Evolutionary conservation across 2,329 filamentous ascomycete species (phyloP), one percentile per base, ranked within the genome.

Genomic region (Shiraia sp.): DNA sequence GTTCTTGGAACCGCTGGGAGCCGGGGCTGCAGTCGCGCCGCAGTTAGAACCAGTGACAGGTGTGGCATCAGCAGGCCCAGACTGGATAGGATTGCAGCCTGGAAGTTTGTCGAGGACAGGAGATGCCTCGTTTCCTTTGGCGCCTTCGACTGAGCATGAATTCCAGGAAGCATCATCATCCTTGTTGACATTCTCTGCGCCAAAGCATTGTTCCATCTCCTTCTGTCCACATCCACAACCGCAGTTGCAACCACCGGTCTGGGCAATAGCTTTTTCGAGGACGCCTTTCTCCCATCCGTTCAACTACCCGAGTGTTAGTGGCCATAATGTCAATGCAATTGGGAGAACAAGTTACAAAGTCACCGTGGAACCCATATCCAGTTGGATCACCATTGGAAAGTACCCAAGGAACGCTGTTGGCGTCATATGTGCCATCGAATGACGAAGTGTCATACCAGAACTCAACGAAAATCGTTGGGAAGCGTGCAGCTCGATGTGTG

Each of bases 391-490:
- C 68, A 39, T 65, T 64, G 22, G 66, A 53, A 17, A 71, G 46
- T 3, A 65, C 59, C 65, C 65, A 71, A 0, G 68, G 68, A 24
- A 46, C 45, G 27, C 54, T 51, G 39, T 59, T 52, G 16, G 59
- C 44, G 17, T 47, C 54, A 43, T 69, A 70, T 24, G 64, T 51
- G 14, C 57, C 59, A 33, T 66, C 55, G 38, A 70, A 71, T 1
- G 52, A 45, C 2, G 57, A 58, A 32, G 66, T 48, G 38, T 70
- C 65, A 36, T 66, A 71, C 66, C 66, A 70, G 45, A 69, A 70
- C 47, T 71, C 68, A 14, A 69, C 63, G 51, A 71, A 70, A 39
- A 71, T 65, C 26, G 58, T 59, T 9, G 68, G 68, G 51, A 70
- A 66, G 9, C 65, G 57, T 13, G 63, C 62, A 22, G 47, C 54